Percentiles rank a stretch among this genome's conserved stretches.
Evolutionary conservation across 768 basidiomycete genomes (phyloP).

Genomic region (Pleurotus tuber-regium): DNA sequence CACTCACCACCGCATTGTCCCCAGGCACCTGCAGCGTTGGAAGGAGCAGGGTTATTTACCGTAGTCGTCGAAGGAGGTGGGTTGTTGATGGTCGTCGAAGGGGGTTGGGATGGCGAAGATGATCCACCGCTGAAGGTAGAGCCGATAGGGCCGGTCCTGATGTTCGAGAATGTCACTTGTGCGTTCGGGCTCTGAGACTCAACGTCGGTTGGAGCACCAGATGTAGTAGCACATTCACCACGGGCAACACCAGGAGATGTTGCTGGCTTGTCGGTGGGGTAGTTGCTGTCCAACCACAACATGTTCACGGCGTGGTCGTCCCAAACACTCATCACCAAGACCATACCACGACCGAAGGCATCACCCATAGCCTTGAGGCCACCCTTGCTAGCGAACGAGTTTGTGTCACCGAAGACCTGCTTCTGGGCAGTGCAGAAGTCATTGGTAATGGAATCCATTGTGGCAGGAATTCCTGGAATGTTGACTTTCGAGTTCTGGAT

Average conservation of each 20-base stretch:
- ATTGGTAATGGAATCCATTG: conserved; percentile 32
- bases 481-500: conserved; percentile 37
- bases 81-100: conserved; percentile 18
- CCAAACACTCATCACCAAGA: conserved; percentile 36
- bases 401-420: conserved; percentile 31
- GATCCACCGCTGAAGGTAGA: conserved; percentile 1
- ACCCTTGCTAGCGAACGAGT: conserved; percentile 29
- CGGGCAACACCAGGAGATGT: conserved; percentile 31
- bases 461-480: conserved; percentile 16
- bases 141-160: conserved; percentile 39
- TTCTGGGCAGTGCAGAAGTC: conserved; percentile 26
- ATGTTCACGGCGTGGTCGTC: conserved; percentile 39
- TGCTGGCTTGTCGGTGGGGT: conserved; percentile 23
- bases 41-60: conserved; percentile 8
- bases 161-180: conserved; percentile 40
- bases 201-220: conserved; percentile 34
- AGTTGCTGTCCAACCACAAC: conserved; percentile 40
- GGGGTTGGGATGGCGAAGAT: conserved; percentile 12
- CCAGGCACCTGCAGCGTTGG: conserved; percentile 23
- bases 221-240: conserved; percentile 37
- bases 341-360: conserved; percentile 31
- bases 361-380: conserved; percentile 23
- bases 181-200: conserved; percentile 28
- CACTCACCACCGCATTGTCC: conserved; percentile 42
- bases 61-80: conserved; percentile 26